Evolutionary conservation across 176 grass and related monocot genomes (phyloP).

Genomic region (Oryza officinalis): DNA sequence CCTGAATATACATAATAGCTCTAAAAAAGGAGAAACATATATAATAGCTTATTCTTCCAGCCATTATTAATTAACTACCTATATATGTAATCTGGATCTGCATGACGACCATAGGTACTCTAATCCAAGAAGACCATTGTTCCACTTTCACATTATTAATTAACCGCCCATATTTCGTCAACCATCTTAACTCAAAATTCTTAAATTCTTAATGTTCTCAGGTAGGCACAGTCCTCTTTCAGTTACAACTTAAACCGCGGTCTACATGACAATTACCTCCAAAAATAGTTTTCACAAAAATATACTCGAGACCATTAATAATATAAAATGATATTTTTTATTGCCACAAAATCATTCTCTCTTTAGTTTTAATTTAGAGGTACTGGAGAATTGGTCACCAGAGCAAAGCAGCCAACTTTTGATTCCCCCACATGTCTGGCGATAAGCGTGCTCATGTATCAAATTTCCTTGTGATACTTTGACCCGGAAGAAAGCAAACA

Average conservation of each 20-base stretch:
- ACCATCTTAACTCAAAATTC: background rate
- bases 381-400: background rate
- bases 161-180: background rate
- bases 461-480: conserved; percentile 23
- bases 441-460: conserved; percentile 34
- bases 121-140: no score
- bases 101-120: no score
- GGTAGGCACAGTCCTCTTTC: background rate
- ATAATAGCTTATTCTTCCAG: no score
- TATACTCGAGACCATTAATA: background rate
- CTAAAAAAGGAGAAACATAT: no score
- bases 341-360: background rate
- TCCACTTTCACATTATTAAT: no score
- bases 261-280: no score
- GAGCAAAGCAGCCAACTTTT: background rate
- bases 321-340: background rate
- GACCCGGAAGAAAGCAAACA: background rate
- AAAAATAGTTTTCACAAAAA: background rate
- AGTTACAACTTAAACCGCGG: background rate
- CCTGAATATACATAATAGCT: no score
- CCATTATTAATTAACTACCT: no score
- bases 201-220: background rate
- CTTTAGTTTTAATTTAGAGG: background rate
- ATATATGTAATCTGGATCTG: no score
- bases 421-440: background rate